phyloP scores from a whole-genome alignment of 306 rosid species.

The Ochetophila trinervis region DNA sequence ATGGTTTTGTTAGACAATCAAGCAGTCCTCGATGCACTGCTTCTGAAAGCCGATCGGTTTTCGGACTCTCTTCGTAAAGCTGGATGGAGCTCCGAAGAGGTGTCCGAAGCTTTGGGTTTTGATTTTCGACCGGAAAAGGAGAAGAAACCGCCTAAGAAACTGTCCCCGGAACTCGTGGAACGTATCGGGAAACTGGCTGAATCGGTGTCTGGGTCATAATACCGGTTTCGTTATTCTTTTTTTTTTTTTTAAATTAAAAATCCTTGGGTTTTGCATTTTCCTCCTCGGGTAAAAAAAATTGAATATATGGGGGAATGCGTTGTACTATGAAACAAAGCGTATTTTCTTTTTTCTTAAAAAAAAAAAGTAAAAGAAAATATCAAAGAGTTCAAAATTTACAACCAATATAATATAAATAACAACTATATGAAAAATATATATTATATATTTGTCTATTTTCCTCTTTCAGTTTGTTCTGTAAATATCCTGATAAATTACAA shows the following conservation, averaged over 20 bases:
- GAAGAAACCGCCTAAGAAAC: slow-evolving; percentile 70
- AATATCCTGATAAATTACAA: too few relatives aligned
- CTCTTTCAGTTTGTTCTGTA: neutral
- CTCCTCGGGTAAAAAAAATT: slow-evolving; percentile 23
- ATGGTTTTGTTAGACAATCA: slow-evolving; percentile 81
- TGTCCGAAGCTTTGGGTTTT: slow-evolving; percentile 80
- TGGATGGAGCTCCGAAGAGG: slow-evolving; percentile 99
- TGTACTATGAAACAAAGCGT: slow-evolving; percentile 49
- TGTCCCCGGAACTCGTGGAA: slow-evolving; percentile 71
- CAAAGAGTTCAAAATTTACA: slow-evolving; percentile 23
- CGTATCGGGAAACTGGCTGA: slow-evolving; percentile 82
- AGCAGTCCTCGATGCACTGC: slow-evolving; percentile 76
- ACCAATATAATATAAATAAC: slow-evolving; percentile 15
- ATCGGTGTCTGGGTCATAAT: slow-evolving; percentile 70
- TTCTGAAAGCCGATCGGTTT: slow-evolving; percentile 65
- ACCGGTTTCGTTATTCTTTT: neutral
- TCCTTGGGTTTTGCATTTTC: slow-evolving; percentile 34
- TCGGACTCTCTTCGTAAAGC: slow-evolving; percentile 86
- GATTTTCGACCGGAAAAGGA: slow-evolving; percentile 91
- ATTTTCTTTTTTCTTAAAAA: slow-evolving; percentile 6
- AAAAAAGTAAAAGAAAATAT: slow-evolving; percentile 17
- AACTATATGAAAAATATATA: neutral
- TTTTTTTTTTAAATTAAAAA: slow-evolving; percentile 15
- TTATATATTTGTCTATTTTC: neutral
- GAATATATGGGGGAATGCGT: slow-evolving; percentile 33